phyloP scores from a whole-genome alignment of 768 basidiomycete genomes.

The Tephrocybe sp. region DNA sequence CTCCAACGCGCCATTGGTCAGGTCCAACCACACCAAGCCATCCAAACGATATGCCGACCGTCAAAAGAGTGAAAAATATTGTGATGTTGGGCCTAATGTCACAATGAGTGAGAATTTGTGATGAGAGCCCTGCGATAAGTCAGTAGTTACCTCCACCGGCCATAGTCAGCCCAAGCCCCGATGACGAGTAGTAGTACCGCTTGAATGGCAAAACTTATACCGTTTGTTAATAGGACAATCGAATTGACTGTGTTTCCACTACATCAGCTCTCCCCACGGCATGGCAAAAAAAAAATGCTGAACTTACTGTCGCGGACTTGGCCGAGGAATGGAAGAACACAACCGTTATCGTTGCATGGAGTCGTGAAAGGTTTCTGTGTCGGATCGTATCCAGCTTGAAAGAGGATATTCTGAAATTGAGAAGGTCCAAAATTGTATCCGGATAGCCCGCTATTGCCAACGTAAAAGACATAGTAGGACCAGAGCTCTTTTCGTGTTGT shows the following conservation, averaged over 20 bases:
- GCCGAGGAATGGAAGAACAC: slow-evolving; percentile 68
- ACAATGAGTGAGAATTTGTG: too few species aligned
- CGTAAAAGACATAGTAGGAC: slow-evolving; percentile 60
- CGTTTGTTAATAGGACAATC: slow-evolving; percentile 75
- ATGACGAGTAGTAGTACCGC: slow-evolving; percentile 61
- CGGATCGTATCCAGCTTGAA: slow-evolving; percentile 71
- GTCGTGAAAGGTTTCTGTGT: slow-evolving; percentile 49
- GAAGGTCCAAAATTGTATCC: slow-evolving; percentile 74
- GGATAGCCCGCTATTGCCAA: slow-evolving; percentile 67
- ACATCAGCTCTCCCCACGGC: not conserved
- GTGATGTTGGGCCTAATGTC: slow-evolving; percentile 66
- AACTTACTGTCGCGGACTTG: slow-evolving; percentile 57
- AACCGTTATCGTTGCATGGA: slow-evolving; percentile 50
- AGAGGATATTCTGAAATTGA: slow-evolving; percentile 73
- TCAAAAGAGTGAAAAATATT: slow-evolving; percentile 66
- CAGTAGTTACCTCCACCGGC: slow-evolving; percentile 63
- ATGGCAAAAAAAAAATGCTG: slow-evolving; percentile 23
- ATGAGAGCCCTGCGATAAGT: not conserved
- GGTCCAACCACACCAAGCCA: slow-evolving; percentile 75
- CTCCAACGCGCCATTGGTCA: slow-evolving; percentile 59
- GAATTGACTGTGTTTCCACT: slow-evolving; percentile 55
- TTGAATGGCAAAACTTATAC: slow-evolving; percentile 76
- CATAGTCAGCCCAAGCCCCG: slow-evolving; percentile 82
- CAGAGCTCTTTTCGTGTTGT: slow-evolving; percentile 50
- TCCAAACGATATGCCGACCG: slow-evolving; percentile 67